Evolutionary conservation across 805 yeast genomes (phyloP).

Genomic region (Pachysolen tannophilus): DNA sequence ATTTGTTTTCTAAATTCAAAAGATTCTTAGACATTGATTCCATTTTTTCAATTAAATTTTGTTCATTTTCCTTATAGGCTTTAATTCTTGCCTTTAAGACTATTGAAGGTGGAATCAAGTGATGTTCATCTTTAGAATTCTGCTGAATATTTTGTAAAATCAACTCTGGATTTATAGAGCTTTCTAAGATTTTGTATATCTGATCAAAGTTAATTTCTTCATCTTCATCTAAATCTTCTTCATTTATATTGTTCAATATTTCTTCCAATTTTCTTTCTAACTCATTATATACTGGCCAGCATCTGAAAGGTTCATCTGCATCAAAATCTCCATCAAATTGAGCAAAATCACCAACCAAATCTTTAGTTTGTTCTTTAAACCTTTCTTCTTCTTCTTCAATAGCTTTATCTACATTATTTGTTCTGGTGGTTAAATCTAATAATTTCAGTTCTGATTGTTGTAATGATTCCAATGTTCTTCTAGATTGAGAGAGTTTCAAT

Average conservation of each 20-base stretch:
- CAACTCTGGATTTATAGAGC: slow-evolving; percentile 3
- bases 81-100: slow-evolving; percentile 69
- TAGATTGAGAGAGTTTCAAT: slow-evolving; percentile 35
- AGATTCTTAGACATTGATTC: slow-evolving; percentile 44
- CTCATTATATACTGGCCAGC: slow-evolving; percentile 49
- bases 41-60: slow-evolving; percentile 26
- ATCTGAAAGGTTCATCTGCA: slow-evolving; percentile 88
- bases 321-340: slow-evolving; percentile 52
- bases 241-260: background rate
- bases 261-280: slow-evolving; percentile 23
- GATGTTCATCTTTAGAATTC: slow-evolving; percentile 19
- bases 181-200: slow-evolving; percentile 1
- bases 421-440: slow-evolving; percentile 44
- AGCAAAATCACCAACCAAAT: slow-evolving; percentile 20
- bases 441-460: slow-evolving; percentile 34
- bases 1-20: slow-evolving; percentile 59
- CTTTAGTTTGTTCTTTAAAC: slow-evolving; percentile 34
- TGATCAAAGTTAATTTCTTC: too few relatives aligned
- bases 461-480: slow-evolving; percentile 45
- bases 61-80: slow-evolving; percentile 74
- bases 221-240: background rate
- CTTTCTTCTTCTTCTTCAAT: slow-evolving; percentile 53
- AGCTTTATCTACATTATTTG: slow-evolving; percentile 52
- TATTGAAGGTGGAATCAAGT: slow-evolving; percentile 35
- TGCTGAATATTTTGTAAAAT: slow-evolving; percentile 21